These are phyloP conservation scores for Helicostylum pulchrum DNA, from an alignment of 192 early-diverging fungal genomes.

Conservation along the genomic window DNA sequence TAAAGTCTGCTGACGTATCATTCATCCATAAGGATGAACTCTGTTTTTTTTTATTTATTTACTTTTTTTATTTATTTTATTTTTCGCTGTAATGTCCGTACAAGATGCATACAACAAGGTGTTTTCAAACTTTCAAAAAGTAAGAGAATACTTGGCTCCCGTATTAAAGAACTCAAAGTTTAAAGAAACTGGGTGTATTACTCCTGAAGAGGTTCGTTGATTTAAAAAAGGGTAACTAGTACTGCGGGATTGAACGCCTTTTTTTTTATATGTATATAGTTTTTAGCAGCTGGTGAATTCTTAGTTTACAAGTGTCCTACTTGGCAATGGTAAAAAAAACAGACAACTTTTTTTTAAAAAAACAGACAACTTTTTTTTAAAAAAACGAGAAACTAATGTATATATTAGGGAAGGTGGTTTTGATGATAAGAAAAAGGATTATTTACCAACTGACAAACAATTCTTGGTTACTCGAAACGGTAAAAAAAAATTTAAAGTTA, in stretches of 20 bases:
- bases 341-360: too few relatives aligned
- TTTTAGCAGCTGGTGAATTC: constrained; percentile 95
- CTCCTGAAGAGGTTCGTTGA: constrained; percentile 83
- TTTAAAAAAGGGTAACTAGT: not conserved
- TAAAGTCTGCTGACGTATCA: too few relatives aligned
- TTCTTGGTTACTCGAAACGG: constrained; percentile 93
- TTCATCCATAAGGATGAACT: too few relatives aligned
- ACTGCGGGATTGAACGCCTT: not conserved
- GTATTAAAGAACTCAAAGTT: constrained; percentile 94
- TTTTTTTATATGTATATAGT: constrained; percentile 49
- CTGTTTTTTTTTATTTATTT: too few relatives aligned
- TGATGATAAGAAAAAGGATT: constrained; percentile 77
- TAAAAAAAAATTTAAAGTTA: constrained; percentile 18
- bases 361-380: not conserved
- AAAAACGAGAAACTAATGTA: too few relatives aligned
- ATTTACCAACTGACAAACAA: constrained; percentile 83
- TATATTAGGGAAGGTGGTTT: constrained; percentile 51
- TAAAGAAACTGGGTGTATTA: constrained; percentile 92
- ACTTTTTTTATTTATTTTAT: constrained; percentile 15
- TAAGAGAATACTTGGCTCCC: constrained; percentile 87
- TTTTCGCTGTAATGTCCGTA: not conserved
- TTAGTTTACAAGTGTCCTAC: constrained; percentile 98
- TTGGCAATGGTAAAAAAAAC: constrained; percentile 74
- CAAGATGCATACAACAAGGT: constrained; percentile 39
- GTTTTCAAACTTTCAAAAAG: constrained; percentile 35